Percentiles rank a stretch among this genome's conserved stretches.
These are phyloP conservation scores for Phalaenopsis equestris DNA, from an alignment of 106 monocot genomes.

Conservation along the genomic window DNA sequence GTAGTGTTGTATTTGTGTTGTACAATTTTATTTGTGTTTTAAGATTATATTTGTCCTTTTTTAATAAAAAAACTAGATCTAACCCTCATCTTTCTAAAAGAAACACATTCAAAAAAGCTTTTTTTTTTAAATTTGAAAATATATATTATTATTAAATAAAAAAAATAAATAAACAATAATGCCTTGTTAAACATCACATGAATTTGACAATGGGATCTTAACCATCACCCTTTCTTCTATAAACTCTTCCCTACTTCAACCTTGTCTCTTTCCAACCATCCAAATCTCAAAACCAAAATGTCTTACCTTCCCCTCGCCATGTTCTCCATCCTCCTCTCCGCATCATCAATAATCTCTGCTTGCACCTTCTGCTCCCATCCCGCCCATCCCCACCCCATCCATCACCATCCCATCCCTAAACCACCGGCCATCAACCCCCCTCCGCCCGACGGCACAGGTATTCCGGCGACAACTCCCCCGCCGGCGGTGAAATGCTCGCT, in stretches of 20 bases:
- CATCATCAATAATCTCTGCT: not conserved
- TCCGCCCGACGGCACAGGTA: not conserved
- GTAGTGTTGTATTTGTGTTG: too few species aligned
- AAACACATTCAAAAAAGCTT: too few species aligned
- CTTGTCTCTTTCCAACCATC: not conserved
- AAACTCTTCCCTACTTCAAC: not conserved
- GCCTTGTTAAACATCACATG: too few species aligned
- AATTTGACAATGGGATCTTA: not conserved
- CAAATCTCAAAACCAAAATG: slow-evolving; percentile 4
- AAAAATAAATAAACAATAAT: too few species aligned
- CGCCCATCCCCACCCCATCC: slow-evolving; percentile 1
- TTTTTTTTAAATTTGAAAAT: too few species aligned
- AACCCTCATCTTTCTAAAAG: too few species aligned
- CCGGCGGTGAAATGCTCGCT: slow-evolving; percentile 22
- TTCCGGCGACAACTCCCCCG: not conserved
- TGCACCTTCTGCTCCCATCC: slow-evolving; percentile 1
- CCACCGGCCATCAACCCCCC: not conserved
- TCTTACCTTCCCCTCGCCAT: not conserved
- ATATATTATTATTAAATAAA: too few species aligned
- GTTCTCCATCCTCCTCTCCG: not conserved
- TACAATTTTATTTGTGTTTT: too few species aligned
- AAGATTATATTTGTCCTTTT: too few species aligned
- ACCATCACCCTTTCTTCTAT: not conserved
- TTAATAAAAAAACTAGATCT: too few species aligned
- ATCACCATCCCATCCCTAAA: not conserved